These are phyloP conservation scores for Xylariales sp. DNA, from an alignment of 2,329 filamentous ascomycete species.

Conservation along the genomic window DNA sequence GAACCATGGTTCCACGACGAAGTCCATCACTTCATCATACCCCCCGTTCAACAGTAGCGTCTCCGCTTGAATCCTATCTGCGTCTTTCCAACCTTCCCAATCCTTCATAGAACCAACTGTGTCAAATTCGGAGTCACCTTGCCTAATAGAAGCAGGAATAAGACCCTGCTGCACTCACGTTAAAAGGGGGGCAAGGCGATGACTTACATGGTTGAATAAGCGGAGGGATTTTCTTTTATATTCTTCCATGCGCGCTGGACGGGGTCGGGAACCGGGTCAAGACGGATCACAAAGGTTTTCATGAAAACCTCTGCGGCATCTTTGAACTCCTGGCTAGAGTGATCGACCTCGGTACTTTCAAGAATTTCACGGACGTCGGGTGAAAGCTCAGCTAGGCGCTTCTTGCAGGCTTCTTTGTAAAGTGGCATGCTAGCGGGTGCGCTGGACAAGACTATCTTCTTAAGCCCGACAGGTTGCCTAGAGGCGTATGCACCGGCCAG, in stretches of 20 bases:
- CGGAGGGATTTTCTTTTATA: slow-evolving; percentile 40
- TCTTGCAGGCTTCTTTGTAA: background rate
- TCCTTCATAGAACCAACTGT: slow-evolving; percentile 38
- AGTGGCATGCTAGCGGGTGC: slow-evolving; percentile 44
- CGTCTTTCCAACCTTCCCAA: slow-evolving; percentile 35
- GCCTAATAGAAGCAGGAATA: slow-evolving; percentile 30
- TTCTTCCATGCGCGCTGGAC: slow-evolving; percentile 37
- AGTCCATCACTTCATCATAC: slow-evolving; percentile 47
- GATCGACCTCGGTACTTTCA: background rate
- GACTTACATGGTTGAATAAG: slow-evolving; percentile 33
- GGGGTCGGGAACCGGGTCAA: slow-evolving; percentile 42
- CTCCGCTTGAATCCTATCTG: slow-evolving; percentile 30
- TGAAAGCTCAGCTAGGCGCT: background rate
- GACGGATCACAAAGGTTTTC: slow-evolving; percentile 20
- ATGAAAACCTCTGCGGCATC: background rate
- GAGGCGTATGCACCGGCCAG: slow-evolving; percentile 38
- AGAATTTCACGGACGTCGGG: slow-evolving; percentile 32
- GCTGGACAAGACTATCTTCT: slow-evolving; percentile 41
- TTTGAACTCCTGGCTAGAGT: slow-evolving; percentile 38
- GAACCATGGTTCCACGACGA: slow-evolving; percentile 45
- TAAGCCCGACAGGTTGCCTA: slow-evolving; percentile 36
- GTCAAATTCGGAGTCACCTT: slow-evolving; percentile 47
- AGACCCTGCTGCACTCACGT: background rate
- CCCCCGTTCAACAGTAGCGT: slow-evolving; percentile 33
- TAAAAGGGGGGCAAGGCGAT: no score